Conservation (phyloP, 306 rosid species). For the Prunus kanzakura region DNA sequence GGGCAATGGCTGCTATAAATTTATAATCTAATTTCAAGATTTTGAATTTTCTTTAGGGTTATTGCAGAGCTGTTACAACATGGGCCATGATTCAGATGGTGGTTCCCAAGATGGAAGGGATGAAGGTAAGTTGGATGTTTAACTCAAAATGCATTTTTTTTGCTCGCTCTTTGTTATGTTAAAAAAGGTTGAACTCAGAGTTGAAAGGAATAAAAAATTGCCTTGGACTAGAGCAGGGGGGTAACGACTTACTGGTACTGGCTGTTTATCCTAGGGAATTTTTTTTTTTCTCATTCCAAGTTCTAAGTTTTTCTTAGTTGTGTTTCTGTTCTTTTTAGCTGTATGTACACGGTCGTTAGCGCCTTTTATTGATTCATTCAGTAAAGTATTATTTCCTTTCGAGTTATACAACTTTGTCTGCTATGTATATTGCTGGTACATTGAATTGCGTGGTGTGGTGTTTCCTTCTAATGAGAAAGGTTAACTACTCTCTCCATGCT, state of each 20-base stretch:
- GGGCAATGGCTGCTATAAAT: not conserved
- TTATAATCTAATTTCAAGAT: not conserved
- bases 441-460: not conserved
- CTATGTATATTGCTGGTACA: not conserved
- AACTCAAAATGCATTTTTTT: not conserved
- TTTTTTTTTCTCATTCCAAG: not conserved
- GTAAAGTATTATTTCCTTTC: not conserved
- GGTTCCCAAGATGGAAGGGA: conserved; percentile 77
- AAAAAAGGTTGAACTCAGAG: not conserved
- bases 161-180: not conserved
- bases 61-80: conserved; percentile 30
- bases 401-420: not conserved
- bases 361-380: not conserved
- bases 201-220: not conserved
- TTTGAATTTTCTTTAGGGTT: not conserved
- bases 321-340: not conserved
- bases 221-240: not conserved
- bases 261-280: not conserved
- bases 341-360: not conserved
- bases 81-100: conserved; percentile 71
- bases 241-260: not conserved
- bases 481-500: not conserved
- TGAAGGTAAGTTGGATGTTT: conserved; percentile 54
- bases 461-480: too few relatives aligned
- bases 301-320: not conserved